Evolutionary conservation across 192 early-diverging fungal genomes (phyloP), one percentile per base, ranked within the genome.

Genomic region (Coemansia furcata): DNA sequence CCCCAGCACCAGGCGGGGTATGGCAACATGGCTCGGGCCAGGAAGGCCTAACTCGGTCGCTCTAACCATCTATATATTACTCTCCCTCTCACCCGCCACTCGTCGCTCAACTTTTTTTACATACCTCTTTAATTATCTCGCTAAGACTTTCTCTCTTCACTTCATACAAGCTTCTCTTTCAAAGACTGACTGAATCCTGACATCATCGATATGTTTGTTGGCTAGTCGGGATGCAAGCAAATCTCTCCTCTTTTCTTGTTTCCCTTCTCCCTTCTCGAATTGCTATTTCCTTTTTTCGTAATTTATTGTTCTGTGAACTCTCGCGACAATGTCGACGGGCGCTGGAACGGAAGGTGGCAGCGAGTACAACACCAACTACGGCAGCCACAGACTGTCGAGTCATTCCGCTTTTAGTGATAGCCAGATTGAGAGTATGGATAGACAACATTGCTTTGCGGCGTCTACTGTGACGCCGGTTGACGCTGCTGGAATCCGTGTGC

Each of bases 401-500:
- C 61, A 63, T 37, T 73, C 71, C 1, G 33, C 71, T 37, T 58
- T 67, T 35, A 73, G 71, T 54, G 71, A 73, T 43, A 58, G 65
- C 37, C 57, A 67, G 33, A 58, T 73, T 8, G 66, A 67, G 43
- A 60, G 65, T 49, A 67, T 59, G 44, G 66, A 54, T 37, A 47
- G 50, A 37, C 71, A 42, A 46, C 63, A 69, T 38, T 65, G 71
- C 70, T 66, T 73, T 65, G 67, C 59, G 17, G 77, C 73, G 49
- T 76, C 64, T 1, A 69, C 75, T 2, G 72, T 71, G 50, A 74
- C 80, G 33, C 60, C 80, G 12, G 80, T 79, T 9, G 82, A 84
- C 26, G 77, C 77, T 4, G 74, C 82, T 0, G 71, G 73, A 23
- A 77, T 84, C 49, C 77, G 78, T 14, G 77, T 84, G 29, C 71